Base-by-base conservation (phyloP, 306 rosid genomes). In the Astragalus membranaceus region DNA sequence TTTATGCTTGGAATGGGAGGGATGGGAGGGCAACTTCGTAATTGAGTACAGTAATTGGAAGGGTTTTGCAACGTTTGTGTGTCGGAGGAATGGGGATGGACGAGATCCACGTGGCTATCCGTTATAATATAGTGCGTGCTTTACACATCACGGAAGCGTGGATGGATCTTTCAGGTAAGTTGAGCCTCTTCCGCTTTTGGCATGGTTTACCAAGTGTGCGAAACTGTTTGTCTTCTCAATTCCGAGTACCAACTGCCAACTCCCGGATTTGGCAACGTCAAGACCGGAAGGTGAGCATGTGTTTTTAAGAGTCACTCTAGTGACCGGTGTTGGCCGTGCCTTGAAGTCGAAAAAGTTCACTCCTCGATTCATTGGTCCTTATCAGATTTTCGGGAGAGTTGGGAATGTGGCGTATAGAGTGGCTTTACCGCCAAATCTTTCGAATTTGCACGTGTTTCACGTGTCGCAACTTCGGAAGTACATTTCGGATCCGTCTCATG, bases 81-180 rank as follows among this genome's bases (percentile, higher is more conserved):
- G 33, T 42, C 30, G 30, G 30, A 26, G 30, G 30, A 26, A 26
- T 26, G 30, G 30, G 30, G 4, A 26, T 10, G 20, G 59, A 70
- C 12, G 56, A 41, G 36, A 48, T 67, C 66, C 85, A 81, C 56
- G 68, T 70, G 81, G 79, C 64, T 20, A 65, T 75, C 37, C 8
- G 77, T 48, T 67, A 44, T 62, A 15, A 7, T 17, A 5, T 9
- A 17, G 11, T 16, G 55, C 58, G 30, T 50, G 48, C 57, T 47
- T 76, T 51, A 33, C 67, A 74, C 72, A 11, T 53, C 32, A 35
- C 20, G 17, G 55, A 42, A 23, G 44, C 64, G 52, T 69, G 58
- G 73, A 43, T 26, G 54, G 60, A 33, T 33, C 16, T 17, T 59
- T 79, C 55, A 3, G 23, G 64, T 23, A 37, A 51, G 33, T 58